These are phyloP conservation scores for Sporothrix sp. DNA, from an alignment of 2,329 filamentous ascomycete species.

Conservation along the genomic window DNA sequence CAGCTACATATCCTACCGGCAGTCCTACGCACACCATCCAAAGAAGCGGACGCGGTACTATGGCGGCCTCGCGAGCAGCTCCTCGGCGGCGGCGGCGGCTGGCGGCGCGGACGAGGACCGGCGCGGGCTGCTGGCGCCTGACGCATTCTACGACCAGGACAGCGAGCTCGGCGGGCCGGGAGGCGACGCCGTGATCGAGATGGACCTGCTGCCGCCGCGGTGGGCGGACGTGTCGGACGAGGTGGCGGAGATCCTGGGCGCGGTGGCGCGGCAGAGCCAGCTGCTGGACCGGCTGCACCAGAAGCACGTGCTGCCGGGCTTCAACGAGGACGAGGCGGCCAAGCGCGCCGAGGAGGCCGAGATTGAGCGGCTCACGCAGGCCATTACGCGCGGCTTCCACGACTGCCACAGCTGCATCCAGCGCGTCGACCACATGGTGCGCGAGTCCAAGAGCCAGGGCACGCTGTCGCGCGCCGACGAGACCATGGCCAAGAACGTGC, in stretches of 20 bases:
- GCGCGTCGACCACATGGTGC: constrained; percentile 76
- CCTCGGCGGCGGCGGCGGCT: constrained; percentile 33
- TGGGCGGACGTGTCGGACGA: constrained; percentile 96
- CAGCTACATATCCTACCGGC: constrained; percentile 97
- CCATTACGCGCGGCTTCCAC: constrained; percentile 82
- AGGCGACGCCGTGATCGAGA: constrained; percentile 95
- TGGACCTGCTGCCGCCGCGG: constrained; percentile 89
- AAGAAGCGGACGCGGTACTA: constrained; percentile 66
- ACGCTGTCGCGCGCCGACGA: constrained; percentile 75
- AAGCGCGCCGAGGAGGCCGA: constrained; percentile 79
- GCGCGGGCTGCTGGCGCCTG: constrained; percentile 74
- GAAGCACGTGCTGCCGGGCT: constrained; percentile 92
- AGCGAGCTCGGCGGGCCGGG: constrained; percentile 45
- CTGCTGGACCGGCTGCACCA: constrained; percentile 87
- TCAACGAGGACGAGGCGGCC: constrained; percentile 78
- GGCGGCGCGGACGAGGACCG: constrained; percentile 44
- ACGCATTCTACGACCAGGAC: constrained; percentile 58
- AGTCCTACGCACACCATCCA: constrained; percentile 94
- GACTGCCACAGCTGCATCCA: constrained; percentile 84
- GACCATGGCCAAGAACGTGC: constrained; percentile 92
- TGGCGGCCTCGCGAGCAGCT: constrained; percentile 28
- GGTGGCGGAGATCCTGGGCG: constrained; percentile 69
- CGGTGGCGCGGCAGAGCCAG: constrained; percentile 73
- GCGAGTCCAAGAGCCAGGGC: constrained; percentile 63
- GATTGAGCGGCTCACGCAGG: constrained; percentile 83